Conservation (phyloP, 257 asterid species). For the Gentiana straminea region DNA sequence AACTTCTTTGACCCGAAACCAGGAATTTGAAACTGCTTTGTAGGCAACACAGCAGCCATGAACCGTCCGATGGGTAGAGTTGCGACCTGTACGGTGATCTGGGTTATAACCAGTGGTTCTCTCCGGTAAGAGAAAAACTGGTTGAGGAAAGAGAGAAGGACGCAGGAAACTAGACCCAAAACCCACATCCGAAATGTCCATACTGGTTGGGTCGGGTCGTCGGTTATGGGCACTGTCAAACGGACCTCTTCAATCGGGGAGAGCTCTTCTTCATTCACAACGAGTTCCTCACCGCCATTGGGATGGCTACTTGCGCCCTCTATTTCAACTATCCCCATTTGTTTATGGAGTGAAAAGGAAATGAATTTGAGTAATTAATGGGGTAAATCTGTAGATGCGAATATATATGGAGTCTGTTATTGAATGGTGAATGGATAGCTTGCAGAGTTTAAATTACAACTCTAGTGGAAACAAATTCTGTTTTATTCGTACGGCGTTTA, state of each 20-base stretch:
- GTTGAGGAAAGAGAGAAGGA: slow-evolving; percentile 62
- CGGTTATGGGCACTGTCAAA: slow-evolving; percentile 50
- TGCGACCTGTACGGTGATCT: slow-evolving; percentile 58
- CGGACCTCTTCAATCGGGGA: slow-evolving; percentile 70
- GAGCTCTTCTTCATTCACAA: slow-evolving; percentile 28
- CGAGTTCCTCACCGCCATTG: background rate
- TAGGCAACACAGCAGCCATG: slow-evolving; percentile 31
- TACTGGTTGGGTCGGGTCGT: slow-evolving; percentile 57
- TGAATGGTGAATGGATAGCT: no score
- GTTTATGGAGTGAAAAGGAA: no score
- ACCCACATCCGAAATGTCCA: slow-evolving; percentile 94
- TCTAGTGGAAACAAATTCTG: no score
- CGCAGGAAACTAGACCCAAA: slow-evolving; percentile 53
- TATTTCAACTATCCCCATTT: slow-evolving; percentile 22
- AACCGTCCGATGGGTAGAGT: slow-evolving; percentile 61
- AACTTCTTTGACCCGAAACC: slow-evolving; percentile 36
- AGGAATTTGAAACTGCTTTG: slow-evolving; percentile 32
- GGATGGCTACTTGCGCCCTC: slow-evolving; percentile 9
- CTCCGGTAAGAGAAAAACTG: slow-evolving; percentile 60
- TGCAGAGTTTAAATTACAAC: no score
- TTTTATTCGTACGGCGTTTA: no score
- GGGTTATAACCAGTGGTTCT: slow-evolving; percentile 54
- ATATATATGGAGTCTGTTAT: no score
- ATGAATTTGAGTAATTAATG: no score
- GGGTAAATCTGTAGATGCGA: no score